Percentiles rank a stretch among this genome's conserved stretches.
These are phyloP conservation scores for Bothriochloa decipiens DNA, from an alignment of 176 grass and related monocot species.

Conservation along the genomic window DNA sequence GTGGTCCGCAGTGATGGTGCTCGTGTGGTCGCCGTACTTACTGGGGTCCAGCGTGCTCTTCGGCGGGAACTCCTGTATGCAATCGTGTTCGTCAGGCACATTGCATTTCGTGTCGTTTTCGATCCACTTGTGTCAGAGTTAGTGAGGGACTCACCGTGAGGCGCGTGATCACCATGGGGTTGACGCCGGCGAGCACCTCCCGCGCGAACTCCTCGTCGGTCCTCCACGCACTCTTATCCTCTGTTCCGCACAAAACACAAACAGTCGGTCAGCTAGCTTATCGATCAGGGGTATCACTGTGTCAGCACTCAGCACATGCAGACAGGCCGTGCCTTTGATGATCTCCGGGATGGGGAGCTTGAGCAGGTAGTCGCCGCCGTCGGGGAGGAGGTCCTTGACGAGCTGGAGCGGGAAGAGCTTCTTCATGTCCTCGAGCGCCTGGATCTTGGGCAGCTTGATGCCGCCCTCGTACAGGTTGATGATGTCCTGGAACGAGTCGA, in stretches of 20 bases:
- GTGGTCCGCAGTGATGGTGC: slow-evolving; percentile 70
- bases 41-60: slow-evolving; percentile 69
- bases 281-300: background rate
- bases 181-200: slow-evolving; percentile 90
- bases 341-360: slow-evolving; percentile 61
- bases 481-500: slow-evolving; percentile 68
- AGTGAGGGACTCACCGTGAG: slow-evolving; percentile 46
- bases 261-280: background rate
- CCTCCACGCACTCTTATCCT: slow-evolving; percentile 62
- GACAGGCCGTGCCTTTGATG: slow-evolving; percentile 42
- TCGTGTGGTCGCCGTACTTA: slow-evolving; percentile 78
- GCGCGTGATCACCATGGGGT: slow-evolving; percentile 67
- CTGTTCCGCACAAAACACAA: slow-evolving; percentile 32
- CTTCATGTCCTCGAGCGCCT: slow-evolving; percentile 49
- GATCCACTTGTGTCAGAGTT: too few relatives aligned
- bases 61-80: slow-evolving; percentile 71
- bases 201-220: slow-evolving; percentile 88
- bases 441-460: slow-evolving; percentile 51
- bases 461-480: slow-evolving; percentile 60
- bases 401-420: slow-evolving; percentile 54
- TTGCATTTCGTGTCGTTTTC: too few relatives aligned
- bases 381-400: slow-evolving; percentile 62
- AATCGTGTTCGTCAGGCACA: background rate
- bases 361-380: slow-evolving; percentile 49
- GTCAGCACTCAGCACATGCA: too few relatives aligned